Base-by-base conservation (phyloP, 176 grass and related monocot species). In the Oryza glumipatula region DNA sequence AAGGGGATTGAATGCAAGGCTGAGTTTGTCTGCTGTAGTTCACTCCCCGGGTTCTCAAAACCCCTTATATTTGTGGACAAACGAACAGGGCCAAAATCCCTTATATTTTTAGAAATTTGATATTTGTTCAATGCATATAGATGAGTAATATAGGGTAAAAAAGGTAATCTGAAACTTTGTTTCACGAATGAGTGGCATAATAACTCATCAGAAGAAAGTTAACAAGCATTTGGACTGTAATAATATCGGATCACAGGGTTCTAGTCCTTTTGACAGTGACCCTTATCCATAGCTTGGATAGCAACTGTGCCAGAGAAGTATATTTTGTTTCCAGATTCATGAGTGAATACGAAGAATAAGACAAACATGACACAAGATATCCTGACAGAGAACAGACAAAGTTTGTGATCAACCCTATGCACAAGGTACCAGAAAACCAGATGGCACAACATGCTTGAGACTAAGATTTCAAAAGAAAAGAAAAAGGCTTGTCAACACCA, bases 361-460 rank as follows among this genome's bases (percentile, higher is more conserved):
- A 49, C 16, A 83, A 83, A 74, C 72, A 80, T 11, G 75, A 12
- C 13, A 33, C 15, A 61, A 61, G 12, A 63, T 44, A 77, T 68
- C 52, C 21, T 41, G 22, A 35, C 43, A 17, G 16, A 22, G 13
- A 45, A 28, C 74, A 80, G 28, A 56, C 6, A 23, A 67, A 68
- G 26, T 9, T 74, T 74, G 24, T 60, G 61, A 36, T 68, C 73
- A 30, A 64, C 3, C 11, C 1, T 52, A 73, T 35, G 44, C 61
- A 65, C n/a, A 52, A 65, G 15, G 11, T 35, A 76, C 11, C 6
- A 22, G 45, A 78, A 80, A 86, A 81, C 56, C 33, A 26, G 35
- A 65, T 43, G 15, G 24, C 11, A 58, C 32, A 67, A 46, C 58
- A 67, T 36, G 24, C 39, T 88, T 47, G 19, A 83, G 73, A 84